A percentile compares a stretch with the other conserved stretches of the same genome.
Conservation (phyloP, 176 grass and related monocot species). For the Poa pratensis region DNA sequence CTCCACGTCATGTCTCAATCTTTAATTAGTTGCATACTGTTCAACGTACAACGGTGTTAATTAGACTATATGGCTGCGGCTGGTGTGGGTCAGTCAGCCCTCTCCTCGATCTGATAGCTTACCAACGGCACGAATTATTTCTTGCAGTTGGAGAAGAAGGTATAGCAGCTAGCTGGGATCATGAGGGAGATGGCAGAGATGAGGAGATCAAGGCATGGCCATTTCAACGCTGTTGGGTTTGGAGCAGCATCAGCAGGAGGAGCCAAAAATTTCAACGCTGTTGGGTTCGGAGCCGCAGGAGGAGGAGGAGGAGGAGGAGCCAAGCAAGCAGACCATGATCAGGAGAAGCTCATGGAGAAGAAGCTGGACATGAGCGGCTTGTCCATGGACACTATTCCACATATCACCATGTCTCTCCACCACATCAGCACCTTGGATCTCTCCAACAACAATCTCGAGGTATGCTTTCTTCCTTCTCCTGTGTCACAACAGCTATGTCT, state of each 20-base stretch:
- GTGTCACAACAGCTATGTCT: not conserved
- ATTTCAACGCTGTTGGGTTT: constrained; percentile 47
- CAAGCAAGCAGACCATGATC: constrained; percentile 42
- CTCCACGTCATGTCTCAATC: constrained; percentile 37
- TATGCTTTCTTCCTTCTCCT: not conserved
- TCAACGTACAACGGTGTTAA: constrained; percentile 12
- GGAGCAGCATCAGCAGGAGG: constrained; percentile 36
- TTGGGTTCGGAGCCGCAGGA: too few species aligned
- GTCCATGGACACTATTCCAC: constrained; percentile 76
- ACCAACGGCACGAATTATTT: not conserved
- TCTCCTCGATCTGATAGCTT: not conserved
- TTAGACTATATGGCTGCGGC: not conserved
- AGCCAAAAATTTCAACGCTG: too few species aligned
- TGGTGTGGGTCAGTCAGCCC: not conserved
- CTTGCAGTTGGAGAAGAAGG: constrained; percentile 29
- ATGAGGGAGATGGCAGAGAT: constrained; percentile 56
- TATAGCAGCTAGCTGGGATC: not conserved
- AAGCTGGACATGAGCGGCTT: constrained; percentile 82
- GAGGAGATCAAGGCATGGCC: constrained; percentile 45
- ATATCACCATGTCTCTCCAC: constrained; percentile 65
- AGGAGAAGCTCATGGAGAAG: constrained; percentile 42
- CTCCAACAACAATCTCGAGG: constrained; percentile 96
- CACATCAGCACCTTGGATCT: constrained; percentile 84
- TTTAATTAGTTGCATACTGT: constrained; percentile 33
- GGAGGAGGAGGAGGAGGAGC: constrained; percentile 17